Evolutionary conservation across 345 rosid genomes (phyloP).

Genomic region (Murraya paniculata): DNA sequence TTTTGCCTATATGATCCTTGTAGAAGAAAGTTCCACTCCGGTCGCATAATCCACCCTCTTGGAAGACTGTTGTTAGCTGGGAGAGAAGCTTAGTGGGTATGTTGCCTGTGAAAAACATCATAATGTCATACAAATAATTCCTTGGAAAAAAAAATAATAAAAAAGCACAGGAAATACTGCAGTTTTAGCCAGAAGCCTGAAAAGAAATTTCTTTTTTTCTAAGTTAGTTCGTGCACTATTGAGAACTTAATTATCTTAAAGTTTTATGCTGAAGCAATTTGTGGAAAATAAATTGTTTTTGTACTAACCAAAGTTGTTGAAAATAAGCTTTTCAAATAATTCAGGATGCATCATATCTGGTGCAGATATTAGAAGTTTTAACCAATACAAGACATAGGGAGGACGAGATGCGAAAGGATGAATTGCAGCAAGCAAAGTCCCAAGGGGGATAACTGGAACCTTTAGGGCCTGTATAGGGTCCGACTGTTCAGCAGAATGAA

Average conservation of each 20-base stretch:
- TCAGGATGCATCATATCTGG: constrained; percentile 67
- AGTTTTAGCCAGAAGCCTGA: neutral
- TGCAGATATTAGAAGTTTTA: constrained; percentile 58
- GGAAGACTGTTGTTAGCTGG: constrained; percentile 68
- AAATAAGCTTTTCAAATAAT: constrained; percentile 62
- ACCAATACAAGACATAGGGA: constrained; percentile 64
- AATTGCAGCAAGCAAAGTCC: constrained; percentile 50
- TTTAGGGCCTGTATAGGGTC: constrained; percentile 63
- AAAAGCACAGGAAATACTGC: neutral
- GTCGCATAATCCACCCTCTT: constrained; percentile 56
- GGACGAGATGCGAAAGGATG: constrained; percentile 65
- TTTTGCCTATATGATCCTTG: constrained; percentile 64
- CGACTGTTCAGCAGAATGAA: constrained; percentile 37
- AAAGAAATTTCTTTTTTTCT: neutral
- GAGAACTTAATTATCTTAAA: neutral
- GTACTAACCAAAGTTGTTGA: constrained; percentile 61
- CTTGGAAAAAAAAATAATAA: neutral
- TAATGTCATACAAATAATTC: neutral
- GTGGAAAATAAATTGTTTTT: neutral
- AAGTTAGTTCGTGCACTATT: neutral
- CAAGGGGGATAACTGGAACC: constrained; percentile 64
- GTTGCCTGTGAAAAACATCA: constrained; percentile 44
- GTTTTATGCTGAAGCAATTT: neutral
- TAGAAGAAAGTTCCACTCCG: constrained; percentile 59
- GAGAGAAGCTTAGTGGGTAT: constrained; percentile 69